These are phyloP conservation scores for Claviceps quebecensis DNA, from an alignment of 2,329 filamentous ascomycete genomes.

Conservation along the genomic window DNA sequence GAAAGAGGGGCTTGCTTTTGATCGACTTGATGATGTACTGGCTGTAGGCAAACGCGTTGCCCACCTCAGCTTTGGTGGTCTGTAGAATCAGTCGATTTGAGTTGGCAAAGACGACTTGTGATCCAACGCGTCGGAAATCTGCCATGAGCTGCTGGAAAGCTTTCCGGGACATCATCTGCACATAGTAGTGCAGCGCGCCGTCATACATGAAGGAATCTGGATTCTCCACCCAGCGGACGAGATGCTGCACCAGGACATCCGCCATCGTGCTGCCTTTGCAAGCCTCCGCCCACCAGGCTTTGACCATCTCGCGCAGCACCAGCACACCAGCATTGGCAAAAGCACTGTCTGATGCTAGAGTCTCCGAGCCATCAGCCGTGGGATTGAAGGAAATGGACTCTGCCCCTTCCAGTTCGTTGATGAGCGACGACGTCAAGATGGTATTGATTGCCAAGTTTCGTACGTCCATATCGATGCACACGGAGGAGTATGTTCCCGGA, in stretches of 20 bases:
- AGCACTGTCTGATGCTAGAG: slow-evolving; percentile 72
- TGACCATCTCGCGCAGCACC: slow-evolving; percentile 95
- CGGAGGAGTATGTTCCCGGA: slow-evolving; percentile 84
- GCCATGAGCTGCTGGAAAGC: slow-evolving; percentile 94
- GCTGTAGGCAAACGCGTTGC: slow-evolving; percentile 91
- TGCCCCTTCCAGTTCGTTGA: slow-evolving; percentile 88
- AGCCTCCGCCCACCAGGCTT: slow-evolving; percentile 94
- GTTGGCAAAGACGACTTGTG: slow-evolving; percentile 89
- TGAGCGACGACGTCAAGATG: slow-evolving; percentile 86
- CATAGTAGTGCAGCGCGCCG: slow-evolving; percentile 85
- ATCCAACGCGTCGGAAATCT: slow-evolving; percentile 89
- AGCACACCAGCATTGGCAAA: slow-evolving; percentile 86
- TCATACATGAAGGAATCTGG: slow-evolving; percentile 93
- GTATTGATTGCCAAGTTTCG: slow-evolving; percentile 96
- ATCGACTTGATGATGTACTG: slow-evolving; percentile 98
- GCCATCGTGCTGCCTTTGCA: slow-evolving; percentile 86
- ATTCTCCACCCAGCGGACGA: slow-evolving; percentile 93
- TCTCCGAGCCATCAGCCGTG: slow-evolving; percentile 25
- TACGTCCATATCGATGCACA: slow-evolving; percentile 89
- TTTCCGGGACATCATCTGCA: slow-evolving; percentile 97
- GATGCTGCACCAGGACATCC: slow-evolving; percentile 91
- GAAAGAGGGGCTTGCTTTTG: slow-evolving; percentile 85
- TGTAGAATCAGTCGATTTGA: slow-evolving; percentile 81
- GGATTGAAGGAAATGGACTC: slow-evolving; percentile 75
- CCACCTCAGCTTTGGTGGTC: slow-evolving; percentile 91